phyloP scores from a whole-genome alignment of 2,329 filamentous ascomycete genomes.

The Ceratocystis eucalypticola region DNA sequence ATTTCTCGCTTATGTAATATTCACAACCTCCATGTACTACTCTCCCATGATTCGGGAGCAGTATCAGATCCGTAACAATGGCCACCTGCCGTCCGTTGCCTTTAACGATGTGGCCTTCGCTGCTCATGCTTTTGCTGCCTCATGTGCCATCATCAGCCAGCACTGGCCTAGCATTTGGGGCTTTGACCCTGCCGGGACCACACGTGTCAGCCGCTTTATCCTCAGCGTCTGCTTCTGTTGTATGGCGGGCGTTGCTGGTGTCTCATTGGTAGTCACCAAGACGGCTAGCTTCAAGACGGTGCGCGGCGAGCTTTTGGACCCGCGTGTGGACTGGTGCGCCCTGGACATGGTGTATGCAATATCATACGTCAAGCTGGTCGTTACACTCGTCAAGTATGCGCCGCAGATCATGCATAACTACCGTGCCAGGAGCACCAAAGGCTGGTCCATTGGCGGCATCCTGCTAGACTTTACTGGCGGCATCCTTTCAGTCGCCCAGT shows the following conservation, averaged over 20 bases:
- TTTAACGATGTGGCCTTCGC: constrained; percentile 88
- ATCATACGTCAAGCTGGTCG: constrained; percentile 76
- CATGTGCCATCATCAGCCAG: constrained; percentile 61
- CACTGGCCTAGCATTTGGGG: constrained; percentile 67
- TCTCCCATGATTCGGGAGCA: constrained; percentile 64
- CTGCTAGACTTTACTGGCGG: constrained; percentile 74
- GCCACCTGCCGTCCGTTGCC: constrained; percentile 67
- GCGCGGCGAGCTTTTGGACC: constrained; percentile 24
- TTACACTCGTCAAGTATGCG: constrained; percentile 85
- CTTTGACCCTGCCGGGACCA: constrained; percentile 48
- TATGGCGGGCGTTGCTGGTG: constrained; percentile 42
- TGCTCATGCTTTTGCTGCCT: constrained; percentile 62
- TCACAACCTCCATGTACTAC: constrained; percentile 62
- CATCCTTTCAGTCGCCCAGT: constrained; percentile 65
- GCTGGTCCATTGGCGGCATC: constrained; percentile 79
- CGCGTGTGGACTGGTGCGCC: constrained; percentile 40
- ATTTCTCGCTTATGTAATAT: constrained; percentile 63
- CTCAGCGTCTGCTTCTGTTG: constrained; percentile 58
- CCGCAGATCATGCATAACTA: constrained; percentile 78
- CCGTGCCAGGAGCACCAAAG: constrained; percentile 67
- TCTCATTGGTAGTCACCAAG: constrained; percentile 35
- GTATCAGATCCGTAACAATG: constrained; percentile 67
- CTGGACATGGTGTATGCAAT: constrained; percentile 54
- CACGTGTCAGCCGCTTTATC: constrained; percentile 46
- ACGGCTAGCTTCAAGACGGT: constrained; percentile 23